Evolutionary conservation across 2,329 filamentous ascomycete species (phyloP).

Genomic region (Botrytis deweyae): DNA sequence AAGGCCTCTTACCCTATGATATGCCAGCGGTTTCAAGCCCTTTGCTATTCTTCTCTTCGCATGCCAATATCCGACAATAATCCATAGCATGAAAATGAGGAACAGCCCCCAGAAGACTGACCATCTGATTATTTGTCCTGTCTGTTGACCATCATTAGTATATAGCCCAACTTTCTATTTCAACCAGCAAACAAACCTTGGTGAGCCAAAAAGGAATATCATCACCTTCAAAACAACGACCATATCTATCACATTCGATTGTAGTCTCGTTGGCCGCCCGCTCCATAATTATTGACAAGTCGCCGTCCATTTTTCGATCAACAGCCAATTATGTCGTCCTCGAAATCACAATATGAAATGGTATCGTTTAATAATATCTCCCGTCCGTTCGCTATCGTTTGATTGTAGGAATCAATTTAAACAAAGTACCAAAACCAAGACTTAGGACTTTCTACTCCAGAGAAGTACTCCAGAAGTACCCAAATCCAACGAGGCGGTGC

Average conservation of each 20-base stretch:
- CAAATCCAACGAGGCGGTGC: constrained; percentile 15
- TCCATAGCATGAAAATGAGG: constrained; percentile 56
- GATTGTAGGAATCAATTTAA: not conserved
- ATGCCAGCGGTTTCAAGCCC: constrained; percentile 63
- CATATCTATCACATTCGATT: constrained; percentile 4
- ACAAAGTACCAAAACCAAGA: not conserved
- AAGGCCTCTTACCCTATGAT: constrained; percentile 60
- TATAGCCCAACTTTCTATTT: not conserved
- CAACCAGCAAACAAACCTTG: constrained; percentile 38
- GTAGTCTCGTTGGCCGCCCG: not conserved
- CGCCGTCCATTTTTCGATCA: not conserved
- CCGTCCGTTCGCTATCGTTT: not conserved
- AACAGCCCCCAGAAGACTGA: constrained; percentile 64
- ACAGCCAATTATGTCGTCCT: not conserved
- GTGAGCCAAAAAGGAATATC: constrained; percentile 43
- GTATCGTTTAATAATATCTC: not conserved
- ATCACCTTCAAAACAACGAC: constrained; percentile 35
- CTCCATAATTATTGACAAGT: not conserved
- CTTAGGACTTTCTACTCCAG: not conserved
- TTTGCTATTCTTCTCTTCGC: constrained; percentile 65
- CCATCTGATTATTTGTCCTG: constrained; percentile 60
- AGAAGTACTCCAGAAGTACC: constrained; percentile 5
- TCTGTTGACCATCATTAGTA: constrained; percentile 37
- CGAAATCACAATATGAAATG: not conserved
- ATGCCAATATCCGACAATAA: constrained; percentile 68